phyloP scores from a whole-genome alignment of 805 yeast genomes.

The Candida silvicultrix region DNA sequence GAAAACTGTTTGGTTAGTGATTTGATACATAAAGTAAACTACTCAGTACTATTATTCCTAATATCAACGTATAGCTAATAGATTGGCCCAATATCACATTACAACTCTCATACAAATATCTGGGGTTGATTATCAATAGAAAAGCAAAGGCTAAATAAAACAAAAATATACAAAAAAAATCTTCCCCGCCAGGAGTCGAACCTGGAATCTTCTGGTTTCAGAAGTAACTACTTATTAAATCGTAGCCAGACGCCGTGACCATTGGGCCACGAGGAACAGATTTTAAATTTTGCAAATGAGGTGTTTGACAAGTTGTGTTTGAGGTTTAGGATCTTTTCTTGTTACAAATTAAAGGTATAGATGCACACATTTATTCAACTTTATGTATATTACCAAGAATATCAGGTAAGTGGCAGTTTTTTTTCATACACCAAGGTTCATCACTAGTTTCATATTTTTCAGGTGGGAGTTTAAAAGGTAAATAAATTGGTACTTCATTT shows the following conservation, averaged over 20 bases:
- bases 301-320: too few relatives aligned
- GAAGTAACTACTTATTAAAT: constrained; percentile 15
- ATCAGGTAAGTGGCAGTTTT: background rate
- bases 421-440: constrained; percentile 38
- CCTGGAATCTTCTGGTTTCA: constrained; percentile 5
- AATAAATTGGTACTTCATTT: constrained; percentile 25
- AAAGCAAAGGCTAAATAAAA: background rate
- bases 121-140: too few relatives aligned
- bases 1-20: too few relatives aligned
- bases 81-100: too few relatives aligned
- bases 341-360: too few relatives aligned
- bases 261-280: constrained; percentile 58
- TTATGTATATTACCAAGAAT: background rate
- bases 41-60: too few relatives aligned
- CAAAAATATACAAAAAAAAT: background rate
- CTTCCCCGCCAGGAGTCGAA: constrained; percentile 6
- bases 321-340: too few relatives aligned
- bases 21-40: too few relatives aligned
- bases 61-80: too few relatives aligned
- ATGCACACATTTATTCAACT: too few relatives aligned
- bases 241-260: constrained; percentile 65
- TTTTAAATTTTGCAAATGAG: too few relatives aligned
- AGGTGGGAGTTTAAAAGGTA: constrained; percentile 54
- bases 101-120: too few relatives aligned
- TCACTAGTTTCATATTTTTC: constrained; percentile 32